Base-by-base conservation (phyloP, 768 basidiomycete genomes). In the Psilocybe tampanensis region DNA sequence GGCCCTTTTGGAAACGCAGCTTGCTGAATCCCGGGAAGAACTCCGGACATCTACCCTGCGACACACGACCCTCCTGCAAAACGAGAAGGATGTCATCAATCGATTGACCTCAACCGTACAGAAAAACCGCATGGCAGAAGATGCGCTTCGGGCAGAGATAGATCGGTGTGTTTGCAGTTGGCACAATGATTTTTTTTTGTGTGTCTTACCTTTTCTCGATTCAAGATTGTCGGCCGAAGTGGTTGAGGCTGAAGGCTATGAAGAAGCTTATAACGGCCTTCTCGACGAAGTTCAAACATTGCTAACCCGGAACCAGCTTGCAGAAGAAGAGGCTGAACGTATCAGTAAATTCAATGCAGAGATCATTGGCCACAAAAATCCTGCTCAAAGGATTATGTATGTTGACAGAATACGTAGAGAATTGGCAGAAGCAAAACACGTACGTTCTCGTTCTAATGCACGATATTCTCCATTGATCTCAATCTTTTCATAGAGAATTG, bases 301-400 rank as follows among this genome's bases (percentile, higher is more conserved):
- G 9, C 72, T 88, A 17, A 81, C 83, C 12, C 80, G 88, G 11
- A 92, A 94, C 61, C 81, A 86, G 29, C 76, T 94, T 33, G 91
- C 92, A 7, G 88, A 94, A 65, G 86, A 86, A 41, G 95, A 96
- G 68, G 85, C 89, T 0, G 77, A 82, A 36, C 75, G 79, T n/a
- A 79, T 96, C 42, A 86, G 89, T 61, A 80, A 79, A 64, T 89
- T 93, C 74, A 95, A 95, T 60, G 90, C 92, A 0, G 86, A 94
- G 68, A 89, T 96, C 56, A 74, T 94, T 17, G 85, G 92, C 0
- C 94, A 95, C 67, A 80, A 82, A 32, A 95, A 95, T 66, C 90
- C 91, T 8, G 85, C 86, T 1, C 94, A 96, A 70, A 84, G 86
- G 57, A 94, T 97, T 64, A 77, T 86, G 69, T 95, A 96, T 63